Percentiles rank a stretch among this genome's conserved stretches.
Conservation (phyloP, 148 eudicot species). For the Camellia sinensis region DNA sequence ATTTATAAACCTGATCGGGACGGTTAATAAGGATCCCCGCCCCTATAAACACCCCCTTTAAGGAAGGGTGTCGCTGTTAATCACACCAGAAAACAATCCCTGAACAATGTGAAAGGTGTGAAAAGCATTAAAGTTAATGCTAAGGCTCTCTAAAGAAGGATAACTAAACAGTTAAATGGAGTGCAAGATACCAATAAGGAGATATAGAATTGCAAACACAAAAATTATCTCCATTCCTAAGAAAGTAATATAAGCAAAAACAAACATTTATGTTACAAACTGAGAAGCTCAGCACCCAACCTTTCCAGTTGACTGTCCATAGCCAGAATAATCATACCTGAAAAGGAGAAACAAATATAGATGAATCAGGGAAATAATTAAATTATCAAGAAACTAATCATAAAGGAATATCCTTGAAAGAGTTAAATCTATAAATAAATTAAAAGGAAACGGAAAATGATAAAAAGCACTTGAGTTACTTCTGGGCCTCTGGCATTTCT, state of each 20-base stretch:
- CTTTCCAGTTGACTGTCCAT: constrained; percentile 98
- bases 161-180: not conserved
- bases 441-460: not conserved
- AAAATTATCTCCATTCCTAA: not conserved
- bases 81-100: not conserved
- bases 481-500: not conserved
- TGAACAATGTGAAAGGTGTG: not conserved
- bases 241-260: not conserved
- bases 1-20: too few species aligned
- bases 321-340: constrained; percentile 98
- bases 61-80: not conserved
- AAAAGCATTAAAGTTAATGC: not conserved
- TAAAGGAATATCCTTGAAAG: not conserved
- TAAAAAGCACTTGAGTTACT: not conserved
- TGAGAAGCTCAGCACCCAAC: constrained; percentile 32
- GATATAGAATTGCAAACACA: not conserved
- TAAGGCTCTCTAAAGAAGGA: constrained; percentile 1
- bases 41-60: not conserved
- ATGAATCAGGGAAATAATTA: constrained; percentile 8
- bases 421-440: not conserved
- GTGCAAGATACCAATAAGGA: not conserved
- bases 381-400: not conserved
- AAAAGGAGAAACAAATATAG: constrained; percentile 12
- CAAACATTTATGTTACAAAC: not conserved
- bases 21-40: too few species aligned